Evolutionary conservation across 2,329 filamentous ascomycete genomes (phyloP).

Genomic region (Stromatinia cepivora): DNA sequence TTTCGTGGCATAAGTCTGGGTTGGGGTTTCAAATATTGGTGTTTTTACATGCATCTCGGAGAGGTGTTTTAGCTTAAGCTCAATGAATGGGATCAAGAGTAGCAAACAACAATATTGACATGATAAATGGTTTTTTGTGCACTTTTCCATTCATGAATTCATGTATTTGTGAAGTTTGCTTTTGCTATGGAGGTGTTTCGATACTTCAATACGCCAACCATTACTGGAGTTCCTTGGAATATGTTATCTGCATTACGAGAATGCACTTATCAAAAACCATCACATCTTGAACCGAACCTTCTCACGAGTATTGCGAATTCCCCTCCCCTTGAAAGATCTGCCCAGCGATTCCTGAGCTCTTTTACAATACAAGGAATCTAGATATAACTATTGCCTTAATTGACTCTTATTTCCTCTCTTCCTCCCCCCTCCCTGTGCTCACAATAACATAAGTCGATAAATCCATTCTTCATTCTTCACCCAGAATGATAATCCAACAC

Average conservation of each 20-base stretch:
- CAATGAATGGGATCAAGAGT: conserved; percentile 38
- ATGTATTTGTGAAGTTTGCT: background rate
- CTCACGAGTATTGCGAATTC: background rate
- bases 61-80: conserved; percentile 42
- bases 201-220: background rate
- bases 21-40: conserved; percentile 34
- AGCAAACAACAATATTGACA: conserved; percentile 36
- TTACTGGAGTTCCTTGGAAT: background rate
- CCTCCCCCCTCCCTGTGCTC: too few species aligned
- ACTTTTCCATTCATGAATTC: background rate
- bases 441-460: too few species aligned
- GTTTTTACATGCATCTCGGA: conserved; percentile 40
- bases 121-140: conserved; percentile 17
- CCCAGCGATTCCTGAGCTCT: too few species aligned
- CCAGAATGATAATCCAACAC: too few species aligned
- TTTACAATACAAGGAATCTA: too few species aligned
- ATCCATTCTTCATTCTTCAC: too few species aligned
- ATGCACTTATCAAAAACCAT: background rate
- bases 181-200: background rate
- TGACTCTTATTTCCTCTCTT: too few species aligned
- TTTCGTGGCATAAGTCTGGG: conserved; percentile 32
- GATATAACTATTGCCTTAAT: too few species aligned
- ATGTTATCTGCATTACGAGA: background rate
- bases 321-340: background rate
- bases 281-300: background rate